Evolutionary conservation across 1,139 yeast species (phyloP).

Genomic region (Hyphopichia pseudoburtonii): DNA sequence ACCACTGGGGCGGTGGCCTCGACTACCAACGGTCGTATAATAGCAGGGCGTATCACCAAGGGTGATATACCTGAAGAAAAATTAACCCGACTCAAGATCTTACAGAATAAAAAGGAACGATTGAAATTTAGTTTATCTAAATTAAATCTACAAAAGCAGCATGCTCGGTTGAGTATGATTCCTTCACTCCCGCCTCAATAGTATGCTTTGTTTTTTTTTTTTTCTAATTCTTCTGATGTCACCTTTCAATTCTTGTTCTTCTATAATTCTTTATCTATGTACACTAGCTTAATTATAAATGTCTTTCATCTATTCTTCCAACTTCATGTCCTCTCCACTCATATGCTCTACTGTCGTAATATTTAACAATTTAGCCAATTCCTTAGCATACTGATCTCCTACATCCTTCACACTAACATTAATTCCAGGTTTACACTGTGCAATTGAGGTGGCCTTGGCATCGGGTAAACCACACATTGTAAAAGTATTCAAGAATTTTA

Average conservation of each 20-base stretch:
- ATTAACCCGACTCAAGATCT: slow-evolving; percentile 28
- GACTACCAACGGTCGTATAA: not conserved
- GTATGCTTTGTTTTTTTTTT: too few species aligned
- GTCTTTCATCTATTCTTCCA: not conserved
- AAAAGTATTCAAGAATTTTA: slow-evolving; percentile 65
- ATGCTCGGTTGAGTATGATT: slow-evolving; percentile 18
- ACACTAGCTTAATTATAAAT: slow-evolving; percentile 3
- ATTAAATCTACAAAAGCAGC: slow-evolving; percentile 19
- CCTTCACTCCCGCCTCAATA: slow-evolving; percentile 16
- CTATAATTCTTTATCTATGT: not conserved
- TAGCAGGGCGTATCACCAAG: slow-evolving; percentile 10
- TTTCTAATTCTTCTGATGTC: not conserved
- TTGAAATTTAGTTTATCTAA: slow-evolving; percentile 34
- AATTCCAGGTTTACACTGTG: slow-evolving; percentile 19
- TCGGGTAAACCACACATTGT: slow-evolving; percentile 86
- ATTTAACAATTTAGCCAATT: slow-evolving; percentile 50
- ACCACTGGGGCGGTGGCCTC: not conserved
- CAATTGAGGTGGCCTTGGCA: slow-evolving; percentile 42
- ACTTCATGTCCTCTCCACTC: slow-evolving; percentile 26
- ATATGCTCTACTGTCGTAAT: slow-evolving; percentile 47
- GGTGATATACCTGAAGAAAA: slow-evolving; percentile 22
- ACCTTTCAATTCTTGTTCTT: not conserved
- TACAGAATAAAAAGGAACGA: slow-evolving; percentile 39
- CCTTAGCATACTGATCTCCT: slow-evolving; percentile 51
- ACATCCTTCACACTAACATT: slow-evolving; percentile 38